These are phyloP conservation scores for Cystobasidiopsis lactophilus DNA, from an alignment of 768 basidiomycete genomes.

Conservation along the genomic window DNA sequence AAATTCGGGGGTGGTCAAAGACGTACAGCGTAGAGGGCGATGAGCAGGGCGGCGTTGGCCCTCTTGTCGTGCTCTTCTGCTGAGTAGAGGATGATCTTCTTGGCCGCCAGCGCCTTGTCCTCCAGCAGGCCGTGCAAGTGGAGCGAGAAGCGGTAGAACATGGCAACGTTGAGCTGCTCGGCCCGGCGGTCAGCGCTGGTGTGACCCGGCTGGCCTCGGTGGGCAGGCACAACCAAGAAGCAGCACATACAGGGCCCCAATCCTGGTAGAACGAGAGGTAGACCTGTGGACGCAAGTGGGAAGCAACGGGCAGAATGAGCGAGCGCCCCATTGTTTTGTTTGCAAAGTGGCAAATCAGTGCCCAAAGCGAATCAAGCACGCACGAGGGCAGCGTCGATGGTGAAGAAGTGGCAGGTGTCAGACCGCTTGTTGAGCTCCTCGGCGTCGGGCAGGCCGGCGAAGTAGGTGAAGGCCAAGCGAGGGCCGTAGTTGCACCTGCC, in stretches of 20 bases:
- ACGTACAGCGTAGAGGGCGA: conserved; percentile 77
- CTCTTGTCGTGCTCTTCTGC: conserved; percentile 65
- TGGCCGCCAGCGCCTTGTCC: conserved; percentile 26
- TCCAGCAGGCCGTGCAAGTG: conserved; percentile 72
- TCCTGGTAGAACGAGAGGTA: conserved; percentile 86
- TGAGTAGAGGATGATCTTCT: conserved; percentile 68
- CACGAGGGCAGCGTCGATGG: conserved; percentile 59
- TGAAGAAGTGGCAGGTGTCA: conserved; percentile 61
- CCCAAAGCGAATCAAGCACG: too few species aligned
- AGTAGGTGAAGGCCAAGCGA: background rate
- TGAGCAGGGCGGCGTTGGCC: conserved; percentile 81
- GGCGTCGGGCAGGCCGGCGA: background rate
- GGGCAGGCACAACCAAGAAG: conserved; percentile 32
- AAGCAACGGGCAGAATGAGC: too few species aligned
- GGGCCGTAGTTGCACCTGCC: background rate
- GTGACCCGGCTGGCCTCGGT: background rate
- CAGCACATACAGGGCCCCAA: conserved; percentile 42
- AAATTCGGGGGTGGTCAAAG: too few species aligned
- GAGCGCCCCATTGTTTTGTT: too few species aligned
- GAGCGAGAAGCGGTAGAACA: conserved; percentile 42
- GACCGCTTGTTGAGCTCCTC: background rate
- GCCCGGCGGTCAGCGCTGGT: too few species aligned
- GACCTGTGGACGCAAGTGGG: conserved; percentile 21
- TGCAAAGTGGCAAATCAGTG: too few species aligned
- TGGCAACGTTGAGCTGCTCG: conserved; percentile 16